A percentile compares a stretch with the other conserved stretches of the same genome.
Conservation (phyloP, 1,284 basidiomycete genomes). For the Irpex sp. region DNA sequence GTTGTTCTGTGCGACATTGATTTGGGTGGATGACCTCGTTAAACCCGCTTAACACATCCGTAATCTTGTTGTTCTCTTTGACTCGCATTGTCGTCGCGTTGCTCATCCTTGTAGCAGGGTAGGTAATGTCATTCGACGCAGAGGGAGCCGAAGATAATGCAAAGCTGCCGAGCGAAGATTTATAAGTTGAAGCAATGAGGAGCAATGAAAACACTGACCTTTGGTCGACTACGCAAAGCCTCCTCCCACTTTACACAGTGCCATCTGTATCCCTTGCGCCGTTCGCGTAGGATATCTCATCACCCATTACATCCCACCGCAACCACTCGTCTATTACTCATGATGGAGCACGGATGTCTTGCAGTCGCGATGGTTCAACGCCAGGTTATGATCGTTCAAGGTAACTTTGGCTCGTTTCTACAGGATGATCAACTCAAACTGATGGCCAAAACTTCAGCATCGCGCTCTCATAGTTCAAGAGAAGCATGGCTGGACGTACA, state of each 20-base stretch:
- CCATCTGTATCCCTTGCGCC: neutral
- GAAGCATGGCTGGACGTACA: slow-evolving; percentile 62
- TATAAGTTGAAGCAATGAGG: neutral
- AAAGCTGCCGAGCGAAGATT: neutral
- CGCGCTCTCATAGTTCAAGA: slow-evolving; percentile 44
- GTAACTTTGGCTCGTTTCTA: slow-evolving; percentile 27
- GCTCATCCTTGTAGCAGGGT: neutral
- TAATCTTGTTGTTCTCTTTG: neutral
- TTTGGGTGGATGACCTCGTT: neutral
- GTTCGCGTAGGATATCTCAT: neutral
- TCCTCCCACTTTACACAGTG: neutral
- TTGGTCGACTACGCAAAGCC: no score
- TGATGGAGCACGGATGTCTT: slow-evolving; percentile 54
- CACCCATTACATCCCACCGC: neutral
- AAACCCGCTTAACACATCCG: neutral
- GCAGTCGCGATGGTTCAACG: slow-evolving; percentile 64
- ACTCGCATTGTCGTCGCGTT: neutral
- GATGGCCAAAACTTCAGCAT: slow-evolving; percentile 34
- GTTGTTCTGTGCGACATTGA: neutral
- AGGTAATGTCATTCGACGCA: neutral
- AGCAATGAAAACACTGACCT: neutral
- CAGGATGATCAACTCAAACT: neutral
- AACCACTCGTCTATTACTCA: slow-evolving; percentile 12
- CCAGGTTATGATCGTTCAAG: slow-evolving; percentile 63
- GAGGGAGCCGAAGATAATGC: neutral